Percentiles rank a stretch among this genome's conserved stretches.
Conservation (phyloP, 768 basidiomycete species). For the Naganishia friedmannii region DNA sequence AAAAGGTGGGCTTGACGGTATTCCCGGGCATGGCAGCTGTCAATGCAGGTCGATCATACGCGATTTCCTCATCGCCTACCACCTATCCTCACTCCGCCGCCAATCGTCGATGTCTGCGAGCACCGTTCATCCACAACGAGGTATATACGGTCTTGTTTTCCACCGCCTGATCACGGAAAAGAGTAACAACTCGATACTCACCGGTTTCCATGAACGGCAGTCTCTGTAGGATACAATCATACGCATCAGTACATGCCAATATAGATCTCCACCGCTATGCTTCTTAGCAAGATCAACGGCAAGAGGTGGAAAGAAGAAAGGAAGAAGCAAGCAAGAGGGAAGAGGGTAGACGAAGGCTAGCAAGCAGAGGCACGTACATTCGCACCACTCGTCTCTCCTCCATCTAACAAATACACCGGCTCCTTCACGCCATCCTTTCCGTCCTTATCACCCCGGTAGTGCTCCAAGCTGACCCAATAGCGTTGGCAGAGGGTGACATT, state of each 20-base stretch:
- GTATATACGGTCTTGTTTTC: no score
- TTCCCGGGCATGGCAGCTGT: no score
- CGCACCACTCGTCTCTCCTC: slow-evolving; percentile 83
- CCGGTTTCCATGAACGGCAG: slow-evolving; percentile 62
- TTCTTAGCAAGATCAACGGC: no score
- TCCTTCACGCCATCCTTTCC: slow-evolving; percentile 55
- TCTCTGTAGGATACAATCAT: slow-evolving; percentile 27
- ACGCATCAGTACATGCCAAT: neutral
- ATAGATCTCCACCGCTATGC: no score
- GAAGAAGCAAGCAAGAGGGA: no score
- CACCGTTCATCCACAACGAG: no score
- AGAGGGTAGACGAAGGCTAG: neutral
- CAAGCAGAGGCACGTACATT: slow-evolving; percentile 21
- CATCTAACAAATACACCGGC: slow-evolving; percentile 86
- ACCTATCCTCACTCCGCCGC: no score
- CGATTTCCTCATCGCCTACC: no score
- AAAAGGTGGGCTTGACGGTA: neutral
- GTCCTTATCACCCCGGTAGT: slow-evolving; percentile 56
- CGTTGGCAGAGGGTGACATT: slow-evolving; percentile 74
- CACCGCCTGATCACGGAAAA: neutral
- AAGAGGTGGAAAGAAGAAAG: no score
- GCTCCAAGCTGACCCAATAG: slow-evolving; percentile 84
- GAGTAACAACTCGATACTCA: neutral
- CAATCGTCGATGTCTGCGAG: no score
- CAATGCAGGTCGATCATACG: no score